phyloP scores from a whole-genome alignment of 1,284 basidiomycete genomes.

The Puccinia hordei region DNA sequence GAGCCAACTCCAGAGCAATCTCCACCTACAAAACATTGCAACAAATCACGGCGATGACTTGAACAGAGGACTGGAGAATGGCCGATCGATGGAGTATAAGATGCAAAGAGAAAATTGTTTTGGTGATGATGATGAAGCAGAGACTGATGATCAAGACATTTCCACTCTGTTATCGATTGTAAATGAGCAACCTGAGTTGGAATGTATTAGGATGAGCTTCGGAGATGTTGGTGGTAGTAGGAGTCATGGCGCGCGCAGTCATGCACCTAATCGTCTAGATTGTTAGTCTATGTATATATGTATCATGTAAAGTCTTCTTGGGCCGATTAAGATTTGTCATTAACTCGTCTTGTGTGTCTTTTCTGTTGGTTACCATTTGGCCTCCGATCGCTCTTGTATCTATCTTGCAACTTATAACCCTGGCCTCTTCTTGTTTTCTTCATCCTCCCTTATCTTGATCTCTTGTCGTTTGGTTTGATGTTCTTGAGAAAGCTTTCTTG shows the following conservation, averaged over 20 bases:
- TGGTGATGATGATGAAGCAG: not conserved
- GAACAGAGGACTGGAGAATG: not conserved
- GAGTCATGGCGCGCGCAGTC: not conserved
- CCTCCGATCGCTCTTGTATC: not conserved
- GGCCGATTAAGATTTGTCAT: not conserved
- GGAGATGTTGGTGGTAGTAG: not conserved
- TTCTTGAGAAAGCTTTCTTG: not conserved
- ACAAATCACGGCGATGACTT: not conserved
- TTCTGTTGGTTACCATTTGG: not conserved
- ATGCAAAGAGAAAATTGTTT: not conserved
- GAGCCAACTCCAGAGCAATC: not conserved
- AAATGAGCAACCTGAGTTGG: slow-evolving; percentile 17
- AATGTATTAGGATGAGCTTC: slow-evolving; percentile 34
- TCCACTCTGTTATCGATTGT: slow-evolving; percentile 25
- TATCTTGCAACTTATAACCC: not conserved
- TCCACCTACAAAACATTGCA: not conserved
- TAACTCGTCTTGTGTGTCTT: not conserved
- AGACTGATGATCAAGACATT: slow-evolving; percentile 6
- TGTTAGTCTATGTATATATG: slow-evolving; percentile 12
- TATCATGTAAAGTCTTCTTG: not conserved
- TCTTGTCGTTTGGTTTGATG: not conserved
- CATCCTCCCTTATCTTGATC: not conserved
- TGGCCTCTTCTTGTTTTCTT: not conserved
- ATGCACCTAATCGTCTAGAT: not conserved
- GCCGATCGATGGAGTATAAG: not conserved